Evolutionary conservation across 1,284 basidiomycete species (phyloP).

Genomic region (Hemileia vastatrix): DNA sequence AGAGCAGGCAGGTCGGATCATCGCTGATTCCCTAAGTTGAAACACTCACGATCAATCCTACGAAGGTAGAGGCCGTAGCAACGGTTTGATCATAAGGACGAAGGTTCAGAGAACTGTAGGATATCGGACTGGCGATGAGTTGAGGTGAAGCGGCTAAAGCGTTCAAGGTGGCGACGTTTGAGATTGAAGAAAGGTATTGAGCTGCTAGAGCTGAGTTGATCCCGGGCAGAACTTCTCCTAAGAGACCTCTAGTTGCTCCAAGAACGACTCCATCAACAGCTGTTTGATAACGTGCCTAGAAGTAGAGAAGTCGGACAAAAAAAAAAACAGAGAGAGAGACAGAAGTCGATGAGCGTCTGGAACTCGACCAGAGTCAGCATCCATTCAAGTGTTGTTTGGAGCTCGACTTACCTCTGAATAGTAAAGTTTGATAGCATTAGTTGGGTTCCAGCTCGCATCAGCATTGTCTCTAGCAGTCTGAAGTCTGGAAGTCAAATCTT

Average conservation of each 20-base stretch:
- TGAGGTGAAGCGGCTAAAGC: background rate
- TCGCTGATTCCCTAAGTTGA: no score
- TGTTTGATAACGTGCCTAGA: background rate
- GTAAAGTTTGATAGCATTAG: constrained; percentile 27
- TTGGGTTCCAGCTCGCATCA: constrained; percentile 33
- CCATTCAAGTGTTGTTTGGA: background rate
- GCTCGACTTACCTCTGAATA: constrained; percentile 33
- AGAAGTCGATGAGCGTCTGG: background rate
- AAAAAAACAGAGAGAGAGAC: background rate
- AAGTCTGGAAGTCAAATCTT: constrained; percentile 29
- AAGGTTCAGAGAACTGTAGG: background rate
- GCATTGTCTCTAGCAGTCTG: constrained; percentile 30
- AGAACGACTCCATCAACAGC: background rate
- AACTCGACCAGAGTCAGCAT: background rate
- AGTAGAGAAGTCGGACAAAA: background rate
- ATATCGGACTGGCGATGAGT: background rate
- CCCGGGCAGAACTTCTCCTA: background rate
- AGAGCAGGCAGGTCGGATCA: no score
- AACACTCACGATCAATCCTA: background rate
- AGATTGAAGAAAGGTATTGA: background rate
- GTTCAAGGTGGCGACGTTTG: background rate
- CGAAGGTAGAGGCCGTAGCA: background rate
- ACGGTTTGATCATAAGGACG: background rate
- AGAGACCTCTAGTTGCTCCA: background rate
- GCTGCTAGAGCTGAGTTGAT: background rate